phyloP scores from a whole-genome alignment of 441 rosid species.

The Gossypium davidsonii region DNA sequence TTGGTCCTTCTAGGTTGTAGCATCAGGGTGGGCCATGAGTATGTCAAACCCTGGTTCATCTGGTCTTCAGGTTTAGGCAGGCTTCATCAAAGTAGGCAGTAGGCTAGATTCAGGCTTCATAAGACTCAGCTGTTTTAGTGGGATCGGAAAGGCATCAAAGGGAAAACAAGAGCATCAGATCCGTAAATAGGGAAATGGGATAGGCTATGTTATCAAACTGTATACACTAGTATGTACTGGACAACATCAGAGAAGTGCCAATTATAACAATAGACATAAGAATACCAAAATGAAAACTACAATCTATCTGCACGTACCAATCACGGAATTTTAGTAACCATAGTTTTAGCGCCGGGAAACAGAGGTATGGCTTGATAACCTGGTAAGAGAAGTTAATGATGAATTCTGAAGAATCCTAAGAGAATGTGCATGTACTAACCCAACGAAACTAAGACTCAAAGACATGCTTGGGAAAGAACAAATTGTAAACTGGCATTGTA shows the following conservation, averaged over 20 bases:
- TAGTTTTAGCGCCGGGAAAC: constrained; percentile 71
- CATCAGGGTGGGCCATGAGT: constrained; percentile 71
- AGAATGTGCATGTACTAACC: not conserved
- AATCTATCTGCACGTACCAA: constrained; percentile 46
- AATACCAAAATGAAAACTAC: constrained; percentile 15
- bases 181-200: constrained; percentile 51
- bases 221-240: constrained; percentile 21
- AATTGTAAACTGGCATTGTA: not conserved
- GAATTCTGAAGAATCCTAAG: constrained; percentile 26
- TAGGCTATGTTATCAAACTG: constrained; percentile 46
- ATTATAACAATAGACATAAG: constrained; percentile 21
- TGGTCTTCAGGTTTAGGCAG: constrained; percentile 85
- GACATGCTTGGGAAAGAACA: not conserved
- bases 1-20: constrained; percentile 67
- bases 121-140: constrained; percentile 75
- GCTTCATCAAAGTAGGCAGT: constrained; percentile 70
- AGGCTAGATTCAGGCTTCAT: constrained; percentile 92
- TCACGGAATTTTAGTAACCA: constrained; percentile 56
- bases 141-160: constrained; percentile 75
- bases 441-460: constrained; percentile 6
- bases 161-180: constrained; percentile 69
- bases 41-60: constrained; percentile 70
- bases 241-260: constrained; percentile 27
- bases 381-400: constrained; percentile 49
- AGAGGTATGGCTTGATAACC: constrained; percentile 76